Conservation (phyloP, 202 grass and related monocot species). For the Brachypodium distachyon region DNA sequence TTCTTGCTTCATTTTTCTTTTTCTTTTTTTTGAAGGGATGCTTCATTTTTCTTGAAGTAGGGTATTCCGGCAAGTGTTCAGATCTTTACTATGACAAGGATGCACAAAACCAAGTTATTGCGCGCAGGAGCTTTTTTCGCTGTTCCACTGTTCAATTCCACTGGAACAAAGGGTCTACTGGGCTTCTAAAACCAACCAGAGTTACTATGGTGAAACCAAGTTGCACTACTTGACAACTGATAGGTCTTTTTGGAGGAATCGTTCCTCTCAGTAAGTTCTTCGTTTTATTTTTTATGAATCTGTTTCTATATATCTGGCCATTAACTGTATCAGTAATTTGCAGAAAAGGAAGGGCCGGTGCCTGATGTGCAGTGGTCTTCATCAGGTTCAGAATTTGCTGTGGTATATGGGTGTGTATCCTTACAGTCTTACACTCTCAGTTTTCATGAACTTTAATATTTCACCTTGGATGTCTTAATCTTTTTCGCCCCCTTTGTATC, state of each 20-base stretch:
- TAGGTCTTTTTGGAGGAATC: slow-evolving; percentile 69
- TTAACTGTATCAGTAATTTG: slow-evolving; percentile 22
- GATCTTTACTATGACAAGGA: slow-evolving; percentile 84
- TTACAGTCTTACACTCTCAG: too few species aligned
- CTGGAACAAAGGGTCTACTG: slow-evolving; percentile 73
- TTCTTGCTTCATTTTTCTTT: not conserved
- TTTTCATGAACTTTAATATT: slow-evolving; percentile 10
- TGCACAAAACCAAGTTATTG: slow-evolving; percentile 69
- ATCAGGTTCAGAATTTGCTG: slow-evolving; percentile 78
- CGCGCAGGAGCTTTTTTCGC: slow-evolving; percentile 79
- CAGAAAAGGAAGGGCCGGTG: slow-evolving; percentile 91
- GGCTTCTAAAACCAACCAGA: slow-evolving; percentile 96
- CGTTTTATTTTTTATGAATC: too few species aligned
- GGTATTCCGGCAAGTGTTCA: slow-evolving; percentile 78
- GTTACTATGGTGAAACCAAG: slow-evolving; percentile 98
- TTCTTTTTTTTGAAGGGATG: too few species aligned
- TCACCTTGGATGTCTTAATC: not conserved
- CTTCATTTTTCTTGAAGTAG: too few species aligned
- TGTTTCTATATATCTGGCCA: not conserved
- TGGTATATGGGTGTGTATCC: slow-evolving; percentile 90
- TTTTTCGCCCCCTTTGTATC: too few species aligned
- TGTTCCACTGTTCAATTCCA: slow-evolving; percentile 75
- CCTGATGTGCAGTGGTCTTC: slow-evolving; percentile 91
- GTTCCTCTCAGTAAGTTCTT: slow-evolving; percentile 80
- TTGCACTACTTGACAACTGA: slow-evolving; percentile 91